Evolutionary conservation across 2,329 filamentous ascomycete species (phyloP).

Genomic region (Xylariales sp.): DNA sequence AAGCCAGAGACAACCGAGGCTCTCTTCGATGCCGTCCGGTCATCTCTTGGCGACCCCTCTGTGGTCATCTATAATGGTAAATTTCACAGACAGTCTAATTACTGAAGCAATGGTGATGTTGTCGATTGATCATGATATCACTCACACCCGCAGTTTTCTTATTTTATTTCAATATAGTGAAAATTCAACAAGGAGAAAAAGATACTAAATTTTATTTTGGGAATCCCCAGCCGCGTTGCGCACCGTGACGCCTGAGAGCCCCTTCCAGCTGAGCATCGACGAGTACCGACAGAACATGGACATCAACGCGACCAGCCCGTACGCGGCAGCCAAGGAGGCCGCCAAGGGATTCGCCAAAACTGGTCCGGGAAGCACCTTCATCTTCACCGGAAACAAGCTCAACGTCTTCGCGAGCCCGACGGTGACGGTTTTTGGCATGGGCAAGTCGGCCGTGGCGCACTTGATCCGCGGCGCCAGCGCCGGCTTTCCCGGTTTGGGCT

Average conservation of each 20-base stretch:
- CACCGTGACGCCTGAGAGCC: background rate
- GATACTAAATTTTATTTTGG: too few species aligned
- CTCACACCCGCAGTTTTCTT: too few species aligned
- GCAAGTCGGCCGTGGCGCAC: slow-evolving; percentile 6
- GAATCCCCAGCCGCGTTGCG: too few species aligned
- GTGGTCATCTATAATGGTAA: slow-evolving; percentile 16
- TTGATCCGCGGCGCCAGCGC: slow-evolving; percentile 12
- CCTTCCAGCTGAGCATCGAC: slow-evolving; percentile 9
- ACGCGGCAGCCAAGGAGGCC: slow-evolving; percentile 11
- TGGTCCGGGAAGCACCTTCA: slow-evolving; percentile 16
- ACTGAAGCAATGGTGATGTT: too few species aligned
- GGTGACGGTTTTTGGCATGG: slow-evolving; percentile 4
- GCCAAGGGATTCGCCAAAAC: slow-evolving; percentile 14
- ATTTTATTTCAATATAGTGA: background rate
- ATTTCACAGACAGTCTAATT: too few species aligned
- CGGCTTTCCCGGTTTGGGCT: slow-evolving; percentile 15
- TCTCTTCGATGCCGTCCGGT: slow-evolving; percentile 14
- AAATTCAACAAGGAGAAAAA: background rate
- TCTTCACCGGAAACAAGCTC: slow-evolving; percentile 19
- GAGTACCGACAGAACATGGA: slow-evolving; percentile 3
- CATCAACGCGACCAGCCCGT: slow-evolving; percentile 10
- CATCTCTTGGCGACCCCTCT: slow-evolving; percentile 6
- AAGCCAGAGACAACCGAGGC: slow-evolving; percentile 11
- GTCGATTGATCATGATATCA: too few species aligned
- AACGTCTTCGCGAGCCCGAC: slow-evolving; percentile 11